Evolutionary conservation across 176 grass and related monocot genomes (phyloP), one percentile per base, ranked within the genome.

Genomic region (Lolium rigidum): DNA sequence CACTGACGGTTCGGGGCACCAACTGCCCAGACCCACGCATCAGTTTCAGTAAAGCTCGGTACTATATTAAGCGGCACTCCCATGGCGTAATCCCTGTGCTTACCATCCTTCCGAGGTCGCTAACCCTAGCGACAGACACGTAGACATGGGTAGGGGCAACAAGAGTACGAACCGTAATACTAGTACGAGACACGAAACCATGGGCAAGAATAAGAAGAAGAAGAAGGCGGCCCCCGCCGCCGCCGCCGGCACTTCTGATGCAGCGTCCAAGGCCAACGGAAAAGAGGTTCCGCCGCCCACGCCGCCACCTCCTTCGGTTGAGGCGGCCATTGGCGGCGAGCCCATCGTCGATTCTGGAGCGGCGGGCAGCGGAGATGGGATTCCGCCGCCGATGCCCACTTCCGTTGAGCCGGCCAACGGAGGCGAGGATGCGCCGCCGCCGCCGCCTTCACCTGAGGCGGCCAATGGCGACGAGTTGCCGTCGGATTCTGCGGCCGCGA

Each of bases 71-170:
- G 37, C n/a, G 1, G 9, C 26, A 0, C 59, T 0, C 24, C 60
- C 62, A 50, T 80, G 78, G 39, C 25, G 73, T 76, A 76, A 52
- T 75, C 72, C 18, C 14, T 10, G 39, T 60, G 58, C 57, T 46
- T 61, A 25, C 59, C 15, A 2, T 2, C 35, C 15, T 2, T 2
- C 35, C 15, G 4, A n/a, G 48, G 16, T 20, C 59, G 22, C 22
- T 49, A 65, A 49, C 59, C 78, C 78, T 80, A 65, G 78, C 7
- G n/a, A 41, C 3, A 25, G 31, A 9, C 16, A 59, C 16, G 5
- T 57, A 57, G 81, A 22, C 54, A 84, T 84, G 82, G 71, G 70
- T 15, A 14, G 39, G 39, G 41, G 50, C 31, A 35, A 35, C 60
- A 73, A 15, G 2, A 7, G 12, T 6, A 10, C 1, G 1, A 35